Evolutionary conservation across 1,139 yeast species (phyloP), one percentile per base, ranked within the genome.

Genomic region (Diutina siamensis): DNA sequence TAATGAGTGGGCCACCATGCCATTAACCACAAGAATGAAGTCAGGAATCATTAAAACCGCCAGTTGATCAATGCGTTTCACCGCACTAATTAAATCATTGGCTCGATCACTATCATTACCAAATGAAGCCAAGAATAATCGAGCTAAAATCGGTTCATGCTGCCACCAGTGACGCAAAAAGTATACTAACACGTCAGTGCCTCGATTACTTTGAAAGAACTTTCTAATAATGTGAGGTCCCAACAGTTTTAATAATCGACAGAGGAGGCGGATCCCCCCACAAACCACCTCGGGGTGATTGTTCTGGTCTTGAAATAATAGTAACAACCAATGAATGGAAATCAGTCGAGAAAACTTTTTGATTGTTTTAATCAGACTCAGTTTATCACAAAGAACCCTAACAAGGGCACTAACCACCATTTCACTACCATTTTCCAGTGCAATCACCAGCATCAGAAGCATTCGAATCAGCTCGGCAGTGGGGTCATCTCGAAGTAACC

Each of bases 301-400:
- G 44, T 53, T 59, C 40, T 72, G 71, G 17, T 35, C 40, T 21
- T 35, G 18, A 35, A 84, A 55, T 2, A 82, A 58, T 31, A 82
- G 60, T n/a, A 83, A 58, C 1, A 80, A 63, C 83, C 88, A 80
- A 56, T 81, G 83, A 3, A 79, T 69, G 1, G 85, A 75, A 5
- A 83, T 68, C 0, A 83, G 68, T 44, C 78, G 67, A 12, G 80
- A 70, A 41, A 82, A 65, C 51, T 72, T 74, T 53, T 71, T 66
- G 46, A 71, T 54, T 8, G 63, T 57, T 45, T 67, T 69, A 15
- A 66, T 59, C 42, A 38, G 42, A 17, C 32, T 22, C 20, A 15
- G 42, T 12, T 38, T 22, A 17, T 38, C 33, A 25, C 42, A 38
- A 4, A 38, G 20, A 15, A 38, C 42, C 33, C 28, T n/a, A 2